phyloP scores from a whole-genome alignment of 1,139 yeast species.

The Nadsonia starkeyi-henricii region DNA sequence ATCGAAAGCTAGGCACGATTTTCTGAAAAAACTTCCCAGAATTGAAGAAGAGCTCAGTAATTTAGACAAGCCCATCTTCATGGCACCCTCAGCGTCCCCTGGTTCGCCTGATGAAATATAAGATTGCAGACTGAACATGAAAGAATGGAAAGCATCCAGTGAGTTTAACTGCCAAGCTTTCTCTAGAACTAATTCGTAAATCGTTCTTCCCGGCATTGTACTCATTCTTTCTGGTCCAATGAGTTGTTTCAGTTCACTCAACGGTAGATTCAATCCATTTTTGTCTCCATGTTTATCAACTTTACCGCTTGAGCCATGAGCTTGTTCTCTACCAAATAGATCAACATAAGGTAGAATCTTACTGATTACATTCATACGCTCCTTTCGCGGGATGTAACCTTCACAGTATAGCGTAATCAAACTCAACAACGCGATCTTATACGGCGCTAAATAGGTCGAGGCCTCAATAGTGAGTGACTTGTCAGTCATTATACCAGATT shows the following conservation, averaged over 20 bases:
- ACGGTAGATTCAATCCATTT: constrained; percentile 3
- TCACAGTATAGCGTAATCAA: constrained; percentile 16
- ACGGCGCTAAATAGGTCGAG: constrained; percentile 16
- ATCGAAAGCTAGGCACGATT: constrained; percentile 36
- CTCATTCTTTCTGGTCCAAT: neutral
- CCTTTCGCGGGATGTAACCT: constrained; percentile 9
- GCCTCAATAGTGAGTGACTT: constrained; percentile 1
- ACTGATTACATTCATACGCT: constrained; percentile 13
- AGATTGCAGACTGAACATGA: constrained; percentile 6
- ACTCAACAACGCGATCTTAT: constrained; percentile 15
- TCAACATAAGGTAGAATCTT: constrained; percentile 14
- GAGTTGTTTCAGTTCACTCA: neutral
- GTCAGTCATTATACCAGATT: neutral
- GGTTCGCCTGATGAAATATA: constrained; percentile 2
- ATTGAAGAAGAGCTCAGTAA: constrained; percentile 12
- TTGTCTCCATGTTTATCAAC: constrained; percentile 1
- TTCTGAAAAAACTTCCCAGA: constrained; percentile 30
- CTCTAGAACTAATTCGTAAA: constrained; percentile 9
- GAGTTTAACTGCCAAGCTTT: constrained; percentile 9
- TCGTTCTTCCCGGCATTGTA: neutral
- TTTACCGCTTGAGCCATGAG: neutral
- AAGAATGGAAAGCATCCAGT: constrained; percentile 11
- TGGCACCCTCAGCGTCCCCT: constrained; percentile 1
- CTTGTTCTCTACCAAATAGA: neutral
- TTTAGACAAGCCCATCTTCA: neutral